Evolutionary conservation across 1,284 basidiomycete genomes (phyloP).

Genomic region (Cutaneotrichosporon cavernicola): DNA sequence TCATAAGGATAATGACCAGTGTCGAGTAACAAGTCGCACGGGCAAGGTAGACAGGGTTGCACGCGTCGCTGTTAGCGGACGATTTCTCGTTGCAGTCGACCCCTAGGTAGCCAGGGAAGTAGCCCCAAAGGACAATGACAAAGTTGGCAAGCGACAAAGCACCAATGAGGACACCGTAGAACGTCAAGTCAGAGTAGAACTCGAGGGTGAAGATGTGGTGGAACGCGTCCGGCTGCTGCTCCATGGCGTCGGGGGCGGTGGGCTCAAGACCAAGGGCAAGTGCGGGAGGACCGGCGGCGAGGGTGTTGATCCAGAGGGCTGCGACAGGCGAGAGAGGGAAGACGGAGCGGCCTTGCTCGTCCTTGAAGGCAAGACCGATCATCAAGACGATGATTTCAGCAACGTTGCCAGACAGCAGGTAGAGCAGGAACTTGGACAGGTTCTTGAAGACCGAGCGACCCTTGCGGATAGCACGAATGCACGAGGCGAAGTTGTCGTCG

Average conservation of each 20-base stretch:
- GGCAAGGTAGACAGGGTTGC: conserved; percentile 57
- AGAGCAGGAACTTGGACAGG: conserved; percentile 54
- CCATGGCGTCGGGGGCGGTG: conserved; percentile 62
- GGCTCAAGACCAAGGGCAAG: conserved; percentile 65
- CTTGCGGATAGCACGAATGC: conserved; percentile 65
- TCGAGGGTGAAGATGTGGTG: conserved; percentile 60
- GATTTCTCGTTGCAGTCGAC: conserved; percentile 57
- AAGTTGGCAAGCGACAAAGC: conserved; percentile 59
- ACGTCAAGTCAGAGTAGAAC: conserved; percentile 60
- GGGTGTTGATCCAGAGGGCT: conserved; percentile 62
- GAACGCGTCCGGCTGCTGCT: conserved; percentile 58
- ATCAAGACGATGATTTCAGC: conserved; percentile 63
- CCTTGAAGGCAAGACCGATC: conserved; percentile 68
- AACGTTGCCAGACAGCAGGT: conserved; percentile 61
- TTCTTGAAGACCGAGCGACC: conserved; percentile 60
- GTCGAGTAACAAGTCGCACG: conserved; percentile 60
- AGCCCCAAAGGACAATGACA: conserved; percentile 60
- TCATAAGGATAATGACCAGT: conserved; percentile 58
- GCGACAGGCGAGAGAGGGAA: conserved; percentile 68
- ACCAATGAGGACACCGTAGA: conserved; percentile 67
- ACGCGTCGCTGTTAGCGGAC: neutral
- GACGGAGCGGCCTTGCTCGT: conserved; percentile 59
- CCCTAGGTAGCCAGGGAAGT: conserved; percentile 56
- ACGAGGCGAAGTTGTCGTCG: conserved; percentile 72
- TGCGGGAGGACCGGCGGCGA: conserved; percentile 60